Percentiles rank a stretch among this genome's conserved stretches.
Conservation (phyloP, 257 asterid genomes). For the Asclepias syriaca region DNA sequence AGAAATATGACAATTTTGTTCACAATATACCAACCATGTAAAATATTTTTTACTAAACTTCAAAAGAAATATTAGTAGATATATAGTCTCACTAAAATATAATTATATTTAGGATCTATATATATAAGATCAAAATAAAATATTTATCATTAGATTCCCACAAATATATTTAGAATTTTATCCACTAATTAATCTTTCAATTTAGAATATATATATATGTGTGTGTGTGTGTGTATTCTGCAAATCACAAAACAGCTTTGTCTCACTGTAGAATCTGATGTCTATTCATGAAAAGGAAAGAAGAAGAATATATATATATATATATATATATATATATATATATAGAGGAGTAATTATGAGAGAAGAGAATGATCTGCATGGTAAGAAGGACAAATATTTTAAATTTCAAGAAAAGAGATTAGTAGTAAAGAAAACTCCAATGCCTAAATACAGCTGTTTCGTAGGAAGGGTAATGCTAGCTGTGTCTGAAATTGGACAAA, state of each 20-base stretch:
- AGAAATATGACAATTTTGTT: no score
- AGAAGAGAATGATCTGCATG: neutral
- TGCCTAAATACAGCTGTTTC: neutral
- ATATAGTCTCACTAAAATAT: no score
- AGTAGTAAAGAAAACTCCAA: constrained; percentile 2
- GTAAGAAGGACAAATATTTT: neutral
- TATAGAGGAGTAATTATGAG: neutral
- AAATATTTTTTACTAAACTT: no score
- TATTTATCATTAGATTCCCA: no score
- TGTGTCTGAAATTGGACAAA: neutral
- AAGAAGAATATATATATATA: neutral
- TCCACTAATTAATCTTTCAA: no score
- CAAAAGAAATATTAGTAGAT: no score
- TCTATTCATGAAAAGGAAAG: neutral
- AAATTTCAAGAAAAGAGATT: neutral
- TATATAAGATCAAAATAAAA: no score
- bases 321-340: no score
- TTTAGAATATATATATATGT: no score
- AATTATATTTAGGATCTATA: no score
- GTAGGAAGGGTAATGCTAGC: neutral
- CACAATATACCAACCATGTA: no score
- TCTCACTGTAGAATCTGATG: neutral
- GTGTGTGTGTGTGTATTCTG: neutral
- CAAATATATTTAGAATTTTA: no score
- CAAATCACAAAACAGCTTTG: neutral